Evolutionary conservation across 208 protist species (phyloP), one percentile per base, ranked within the genome.

Genomic region (Leishmania tropica): DNA sequence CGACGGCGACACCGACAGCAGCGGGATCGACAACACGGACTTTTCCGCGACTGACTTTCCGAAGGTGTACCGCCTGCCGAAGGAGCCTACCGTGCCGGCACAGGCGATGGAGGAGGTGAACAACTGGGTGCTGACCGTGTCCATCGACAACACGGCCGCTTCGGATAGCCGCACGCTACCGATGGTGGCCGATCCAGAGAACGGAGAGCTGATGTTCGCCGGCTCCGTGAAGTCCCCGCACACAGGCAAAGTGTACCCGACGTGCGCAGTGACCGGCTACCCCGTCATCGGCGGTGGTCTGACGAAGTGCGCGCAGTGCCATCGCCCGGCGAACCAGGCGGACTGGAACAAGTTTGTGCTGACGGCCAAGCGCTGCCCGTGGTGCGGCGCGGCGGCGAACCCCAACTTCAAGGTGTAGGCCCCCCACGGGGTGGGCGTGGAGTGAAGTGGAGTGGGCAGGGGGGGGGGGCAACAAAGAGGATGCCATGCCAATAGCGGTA

Each of bases 341-440:
- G 96, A 98, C 85, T 99, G 97, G 97, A 98, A 97, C 80, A 89
- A 89, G 79, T 96, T 94, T 75, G 88, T 99, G 65, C 74, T 94
- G 53, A 78, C 91, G 45, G 88, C 82, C 37, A 97, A 97, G 86
- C 72, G 79, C 60, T 99, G 97, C 83, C 97, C 97, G 53, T 99
- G 97, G 97, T 99, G 97, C 78, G 84, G 88, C 15, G 83, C 72
- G 19, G 54, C 85, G 24, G 89, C 92, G 71, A 90, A 72, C 31
- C 88, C 92, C 5, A 86, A 93, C 81, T 98, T 97, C 80, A 90
- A 92, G 78, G 47, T 90, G 56, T 94, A 88, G 80, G 42, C 60
- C 37, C 4, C 24, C 17, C 15, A 1, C 35, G 2, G 67, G 21
- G 40, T 15, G 8, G 64, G 6, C 5, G n/a, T 37, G 60, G 60